These are phyloP conservation scores for Rhizopus sp. DNA, from an alignment of 371 early-diverging fungal genomes.

Conservation along the genomic window DNA sequence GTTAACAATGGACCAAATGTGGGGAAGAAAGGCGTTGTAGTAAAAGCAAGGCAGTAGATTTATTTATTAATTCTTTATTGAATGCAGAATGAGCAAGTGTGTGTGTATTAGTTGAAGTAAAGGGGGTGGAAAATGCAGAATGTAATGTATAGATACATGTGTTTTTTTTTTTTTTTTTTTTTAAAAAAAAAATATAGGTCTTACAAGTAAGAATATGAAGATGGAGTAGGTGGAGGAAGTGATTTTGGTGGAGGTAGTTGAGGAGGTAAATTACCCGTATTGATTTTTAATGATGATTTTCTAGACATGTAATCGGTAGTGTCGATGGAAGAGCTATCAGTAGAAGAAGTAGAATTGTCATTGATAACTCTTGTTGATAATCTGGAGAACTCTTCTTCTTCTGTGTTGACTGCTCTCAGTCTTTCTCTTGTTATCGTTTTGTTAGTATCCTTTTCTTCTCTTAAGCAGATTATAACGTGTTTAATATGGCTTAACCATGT, in stretches of 20 bases:
- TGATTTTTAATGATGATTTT: slow-evolving; percentile 1
- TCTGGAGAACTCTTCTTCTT: slow-evolving; percentile 22
- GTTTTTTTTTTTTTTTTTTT: too few species aligned
- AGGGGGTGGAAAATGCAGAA: too few species aligned
- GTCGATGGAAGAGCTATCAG: too few species aligned
- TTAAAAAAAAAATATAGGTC: too few species aligned
- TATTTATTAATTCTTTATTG: too few species aligned
- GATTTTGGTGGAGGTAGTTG: slow-evolving; percentile 28
- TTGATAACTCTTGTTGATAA: neutral
- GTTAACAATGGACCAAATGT: too few species aligned
- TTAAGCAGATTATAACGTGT: slow-evolving; percentile 28
- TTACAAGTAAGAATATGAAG: slow-evolving; percentile 13
- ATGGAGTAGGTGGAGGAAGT: slow-evolving; percentile 26
- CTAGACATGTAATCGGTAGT: neutral
- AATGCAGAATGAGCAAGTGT: too few species aligned
- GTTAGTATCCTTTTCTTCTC: neutral
- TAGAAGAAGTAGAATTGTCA: neutral
- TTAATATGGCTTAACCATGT: slow-evolving; percentile 37
- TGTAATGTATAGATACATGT: neutral
- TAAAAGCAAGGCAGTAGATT: too few species aligned
- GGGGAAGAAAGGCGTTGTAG: too few species aligned
- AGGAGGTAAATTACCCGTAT: slow-evolving; percentile 17
- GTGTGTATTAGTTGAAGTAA: too few species aligned
- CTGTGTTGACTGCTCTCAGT: slow-evolving; percentile 17
- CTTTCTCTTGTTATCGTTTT: neutral